Evolutionary conservation across 2,329 filamentous ascomycete species (phyloP).

Genomic region (Orbilia brochopaga): DNA sequence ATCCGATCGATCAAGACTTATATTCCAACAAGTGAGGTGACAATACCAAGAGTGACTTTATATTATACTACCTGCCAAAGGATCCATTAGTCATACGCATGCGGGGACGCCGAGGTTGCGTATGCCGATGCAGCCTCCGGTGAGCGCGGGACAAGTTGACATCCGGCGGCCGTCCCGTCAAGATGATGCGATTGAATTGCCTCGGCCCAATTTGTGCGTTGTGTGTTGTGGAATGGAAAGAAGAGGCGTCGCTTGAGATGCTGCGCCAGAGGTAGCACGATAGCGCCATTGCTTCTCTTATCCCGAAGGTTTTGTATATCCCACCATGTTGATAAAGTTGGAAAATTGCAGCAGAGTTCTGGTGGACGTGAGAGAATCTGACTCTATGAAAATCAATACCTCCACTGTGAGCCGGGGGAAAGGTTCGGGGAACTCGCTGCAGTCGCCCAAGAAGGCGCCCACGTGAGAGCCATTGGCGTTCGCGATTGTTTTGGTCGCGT

Average conservation of each 20-base stretch:
- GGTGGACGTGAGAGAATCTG: not conserved
- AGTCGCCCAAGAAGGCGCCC: not conserved
- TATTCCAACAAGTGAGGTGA: too few relatives aligned
- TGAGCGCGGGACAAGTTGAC: not conserved
- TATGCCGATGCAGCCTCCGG: not conserved
- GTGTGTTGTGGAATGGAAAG: constrained; percentile 14
- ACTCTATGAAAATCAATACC: not conserved
- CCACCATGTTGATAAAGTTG: too few relatives aligned
- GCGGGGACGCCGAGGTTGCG: not conserved
- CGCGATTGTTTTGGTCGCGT: constrained; percentile 11
- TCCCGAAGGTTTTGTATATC: too few relatives aligned
- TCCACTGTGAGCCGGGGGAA: too few relatives aligned
- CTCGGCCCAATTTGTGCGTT: constrained; percentile 40
- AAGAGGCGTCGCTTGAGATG: not conserved
- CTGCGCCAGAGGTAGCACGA: too few relatives aligned
- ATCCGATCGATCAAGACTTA: not conserved
- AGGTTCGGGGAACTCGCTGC: too few relatives aligned
- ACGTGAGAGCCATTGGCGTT: not conserved
- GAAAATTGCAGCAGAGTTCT: too few relatives aligned
- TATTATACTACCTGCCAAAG: not conserved
- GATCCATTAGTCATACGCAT: not conserved
- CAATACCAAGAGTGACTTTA: too few relatives aligned
- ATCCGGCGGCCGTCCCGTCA: not conserved
- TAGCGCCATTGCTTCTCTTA: too few relatives aligned
- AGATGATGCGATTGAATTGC: constrained; percentile 18